Evolutionary conservation across 352 stramenopile genomes (phyloP).

Genomic region (Phytopythium helicoides): DNA sequence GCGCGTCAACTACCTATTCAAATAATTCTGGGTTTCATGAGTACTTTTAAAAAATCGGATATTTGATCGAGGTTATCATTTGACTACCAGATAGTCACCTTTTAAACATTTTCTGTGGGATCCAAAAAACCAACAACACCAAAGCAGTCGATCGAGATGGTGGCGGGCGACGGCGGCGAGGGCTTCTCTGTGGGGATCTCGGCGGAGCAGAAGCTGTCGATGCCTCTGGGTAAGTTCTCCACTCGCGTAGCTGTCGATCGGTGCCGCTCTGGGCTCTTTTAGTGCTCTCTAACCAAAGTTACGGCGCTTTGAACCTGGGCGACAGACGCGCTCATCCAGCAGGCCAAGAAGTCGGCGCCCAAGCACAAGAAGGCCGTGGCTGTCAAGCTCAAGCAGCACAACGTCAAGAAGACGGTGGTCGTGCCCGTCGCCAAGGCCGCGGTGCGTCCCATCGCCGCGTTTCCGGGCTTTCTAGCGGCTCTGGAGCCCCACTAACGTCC

Average conservation of each 20-base stretch:
- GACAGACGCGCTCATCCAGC: conserved; percentile 43
- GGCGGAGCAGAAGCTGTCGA: conserved; percentile 50
- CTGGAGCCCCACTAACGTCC: not conserved
- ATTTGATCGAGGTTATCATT: too few relatives aligned
- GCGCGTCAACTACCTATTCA: too few relatives aligned
- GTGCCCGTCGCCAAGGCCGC: conserved; percentile 62
- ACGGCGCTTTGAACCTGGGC: not conserved
- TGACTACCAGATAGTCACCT: too few relatives aligned
- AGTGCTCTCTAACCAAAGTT: conserved; percentile 1
- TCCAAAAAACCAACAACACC: not conserved
- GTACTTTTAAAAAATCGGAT: too few relatives aligned
- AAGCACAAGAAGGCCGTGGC: conserved; percentile 16
- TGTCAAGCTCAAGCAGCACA: conserved; percentile 47
- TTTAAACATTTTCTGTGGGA: too few relatives aligned
- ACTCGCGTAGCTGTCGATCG: not conserved
- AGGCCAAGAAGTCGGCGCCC: conserved; percentile 17
- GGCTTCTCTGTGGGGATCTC: conserved; percentile 50
- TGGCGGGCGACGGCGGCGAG: conserved; percentile 6
- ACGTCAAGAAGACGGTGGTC: conserved; percentile 74
- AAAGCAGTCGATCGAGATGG: not conserved
- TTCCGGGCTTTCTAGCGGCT: not conserved
- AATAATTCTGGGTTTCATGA: too few relatives aligned
- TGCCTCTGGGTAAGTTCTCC: conserved; percentile 35
- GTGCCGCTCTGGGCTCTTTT: not conserved
- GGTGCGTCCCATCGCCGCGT: conserved; percentile 21